phyloP scores from a whole-genome alignment of 129 eudicot genomes.

The Ambrosia trifida region DNA sequence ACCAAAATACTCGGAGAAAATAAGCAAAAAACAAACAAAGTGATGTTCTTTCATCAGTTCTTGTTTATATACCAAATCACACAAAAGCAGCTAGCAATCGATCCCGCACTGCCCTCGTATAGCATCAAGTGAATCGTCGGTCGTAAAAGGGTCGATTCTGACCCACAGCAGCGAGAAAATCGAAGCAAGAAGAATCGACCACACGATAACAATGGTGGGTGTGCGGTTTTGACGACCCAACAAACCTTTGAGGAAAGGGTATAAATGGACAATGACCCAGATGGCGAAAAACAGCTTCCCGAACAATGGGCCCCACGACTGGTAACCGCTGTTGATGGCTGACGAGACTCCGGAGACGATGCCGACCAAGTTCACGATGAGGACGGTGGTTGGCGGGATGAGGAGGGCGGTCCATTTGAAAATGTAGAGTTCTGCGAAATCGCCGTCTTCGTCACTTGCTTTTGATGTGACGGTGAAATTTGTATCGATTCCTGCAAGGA shows the following conservation, averaged over 20 bases:
- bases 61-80: constrained; percentile 34
- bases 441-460: constrained; percentile 60
- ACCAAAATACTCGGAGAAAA: not conserved
- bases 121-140: constrained; percentile 36
- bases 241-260: constrained; percentile 70
- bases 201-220: constrained; percentile 69
- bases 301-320: constrained; percentile 70
- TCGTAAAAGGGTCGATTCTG: constrained; percentile 52
- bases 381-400: constrained; percentile 70
- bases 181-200: constrained; percentile 74
- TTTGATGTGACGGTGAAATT: constrained; percentile 67
- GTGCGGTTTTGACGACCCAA: constrained; percentile 55
- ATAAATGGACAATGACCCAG: constrained; percentile 71
- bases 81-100: constrained; percentile 39
- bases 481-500: constrained; percentile 63
- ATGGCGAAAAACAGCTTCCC: constrained; percentile 72
- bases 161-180: constrained; percentile 71
- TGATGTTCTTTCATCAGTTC: not conserved
- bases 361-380: constrained; percentile 59
- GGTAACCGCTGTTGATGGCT: constrained; percentile 65
- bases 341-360: constrained; percentile 65
- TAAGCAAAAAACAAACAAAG: constrained; percentile 11
- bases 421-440: constrained; percentile 62
- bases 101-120: constrained; percentile 51
- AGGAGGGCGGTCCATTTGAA: constrained; percentile 75